A percentile compares a stretch with the other conserved stretches of the same genome.
Conservation (phyloP, 495 filamentous ascomycete species). For the Xylaria sp. region DNA sequence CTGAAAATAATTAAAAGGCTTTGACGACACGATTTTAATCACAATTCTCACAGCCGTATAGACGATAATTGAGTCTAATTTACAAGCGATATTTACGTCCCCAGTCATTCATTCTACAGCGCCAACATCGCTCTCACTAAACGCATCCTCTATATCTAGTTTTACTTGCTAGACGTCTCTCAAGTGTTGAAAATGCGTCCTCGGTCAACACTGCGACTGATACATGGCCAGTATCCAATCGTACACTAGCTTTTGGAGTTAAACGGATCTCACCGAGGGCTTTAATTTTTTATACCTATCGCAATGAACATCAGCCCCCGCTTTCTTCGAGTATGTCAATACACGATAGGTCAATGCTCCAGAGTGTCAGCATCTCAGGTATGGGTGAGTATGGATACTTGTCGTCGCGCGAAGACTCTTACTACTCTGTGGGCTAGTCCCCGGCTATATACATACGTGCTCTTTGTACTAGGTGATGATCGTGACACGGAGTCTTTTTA, state of each 20-base stretch:
- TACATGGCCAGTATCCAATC: neutral
- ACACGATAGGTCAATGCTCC: neutral
- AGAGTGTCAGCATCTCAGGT: too few relatives aligned
- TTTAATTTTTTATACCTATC: neutral
- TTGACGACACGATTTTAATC: neutral
- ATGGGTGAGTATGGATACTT: too few relatives aligned
- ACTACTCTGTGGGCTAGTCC: too few relatives aligned
- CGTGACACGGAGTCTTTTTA: too few relatives aligned
- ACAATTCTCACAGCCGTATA: neutral
- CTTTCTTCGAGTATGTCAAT: neutral
- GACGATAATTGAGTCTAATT: neutral
- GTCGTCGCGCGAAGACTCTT: too few relatives aligned
- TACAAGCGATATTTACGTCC: neutral
- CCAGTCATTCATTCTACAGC: neutral
- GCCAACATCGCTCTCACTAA: neutral
- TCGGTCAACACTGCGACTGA: neutral
- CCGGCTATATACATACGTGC: too few relatives aligned
- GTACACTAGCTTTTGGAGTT: neutral
- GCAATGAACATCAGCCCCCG: neutral
- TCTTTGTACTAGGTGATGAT: too few relatives aligned
- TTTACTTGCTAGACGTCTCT: neutral
- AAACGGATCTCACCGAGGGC: neutral
- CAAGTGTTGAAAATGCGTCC: neutral
- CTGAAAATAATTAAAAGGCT: neutral
- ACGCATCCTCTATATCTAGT: neutral